These are phyloP conservation scores for Trypanosoma lewisi DNA, from an alignment of 208 protist genomes.

Conservation along the genomic window DNA sequence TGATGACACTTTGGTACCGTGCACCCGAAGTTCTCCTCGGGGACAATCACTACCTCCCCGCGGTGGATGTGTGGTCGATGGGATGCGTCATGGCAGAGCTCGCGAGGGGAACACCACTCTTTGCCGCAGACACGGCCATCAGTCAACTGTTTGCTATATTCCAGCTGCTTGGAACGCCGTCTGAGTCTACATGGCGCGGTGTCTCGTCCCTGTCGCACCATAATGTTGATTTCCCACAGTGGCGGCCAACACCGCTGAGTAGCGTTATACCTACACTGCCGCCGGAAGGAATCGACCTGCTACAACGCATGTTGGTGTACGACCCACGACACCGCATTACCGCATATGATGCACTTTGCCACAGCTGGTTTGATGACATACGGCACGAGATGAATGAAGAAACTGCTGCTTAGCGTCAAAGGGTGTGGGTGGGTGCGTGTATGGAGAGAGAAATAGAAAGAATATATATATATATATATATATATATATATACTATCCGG, in stretches of 20 bases:
- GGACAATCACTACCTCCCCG: constrained; percentile 74
- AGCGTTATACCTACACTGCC: constrained; percentile 56
- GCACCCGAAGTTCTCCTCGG: constrained; percentile 93
- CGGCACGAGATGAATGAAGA: constrained; percentile 28
- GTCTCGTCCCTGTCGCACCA: constrained; percentile 70
- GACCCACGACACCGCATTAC: constrained; percentile 66
- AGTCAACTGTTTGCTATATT: constrained; percentile 92
- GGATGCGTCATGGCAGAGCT: constrained; percentile 96
- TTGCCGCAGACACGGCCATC: constrained; percentile 84
- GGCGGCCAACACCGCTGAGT: constrained; percentile 37
- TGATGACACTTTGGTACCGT: constrained; percentile 94
- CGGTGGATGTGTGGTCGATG: constrained; percentile 94
- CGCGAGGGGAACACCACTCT: constrained; percentile 69
- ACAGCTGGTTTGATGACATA: constrained; percentile 85
- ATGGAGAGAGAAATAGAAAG: not conserved
- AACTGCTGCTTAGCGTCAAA: not conserved
- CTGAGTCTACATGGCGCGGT: constrained; percentile 66
- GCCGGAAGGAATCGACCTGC: constrained; percentile 56
- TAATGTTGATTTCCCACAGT: constrained; percentile 65
- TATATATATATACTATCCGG: no score
- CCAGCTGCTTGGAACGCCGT: constrained; percentile 92
- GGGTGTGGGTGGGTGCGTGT: not conserved
- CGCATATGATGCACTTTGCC: constrained; percentile 66
- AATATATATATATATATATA: not conserved
- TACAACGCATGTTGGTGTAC: constrained; percentile 63